Evolutionary conservation across 2,329 filamentous ascomycete species (phyloP), one percentile per base, ranked within the genome.

Genomic region (Aureobasidium sp.): DNA sequence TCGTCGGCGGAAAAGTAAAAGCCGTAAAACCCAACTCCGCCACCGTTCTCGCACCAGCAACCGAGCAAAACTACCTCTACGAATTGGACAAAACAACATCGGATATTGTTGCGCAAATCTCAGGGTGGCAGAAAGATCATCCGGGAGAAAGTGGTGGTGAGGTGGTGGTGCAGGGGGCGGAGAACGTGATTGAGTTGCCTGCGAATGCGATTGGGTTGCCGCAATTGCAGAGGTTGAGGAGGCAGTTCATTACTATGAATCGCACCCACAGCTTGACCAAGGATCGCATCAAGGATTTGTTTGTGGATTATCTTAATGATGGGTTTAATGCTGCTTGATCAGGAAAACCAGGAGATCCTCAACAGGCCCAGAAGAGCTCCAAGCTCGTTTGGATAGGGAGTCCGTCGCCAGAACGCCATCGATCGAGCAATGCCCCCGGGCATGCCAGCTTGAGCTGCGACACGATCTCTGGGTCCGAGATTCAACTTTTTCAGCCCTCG

Each of bases 11-110:
- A 79, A 68, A 85, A 82, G 66, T 81, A 62, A 90, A 88, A 70
- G 73, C 82, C 5, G 81, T 94, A 55, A 80, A 81, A 67, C 89
- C 89, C 1, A 92, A 95, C 72, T 82, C 86, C 69, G 88, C 89
- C 4, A 92, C 90, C 0, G 82, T 91, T 32, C 79, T 79, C 74
- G 90, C 79, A 79, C 85, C 71, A 68, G 85, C 76, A 71, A 86
- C 70, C 0, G 80, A 81, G 69, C 78, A 82, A 61, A 88, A 92
- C 70, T 92, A 91, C 71, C 79, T 95, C 58, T 91, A 94, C 71
- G 81, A 90, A 63, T 79, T 95, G 29, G 90, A 95, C 73, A 84
- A 84, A 65, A 85, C 86, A 70, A 93, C 90, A 7, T 90, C 91
- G 67, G 87, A 88, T 59, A 83, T 95, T 34, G 81, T 94, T 59